Evolutionary conservation across 2,329 filamentous ascomycete genomes (phyloP).

Genomic region (Anisogramma anomala): DNA sequence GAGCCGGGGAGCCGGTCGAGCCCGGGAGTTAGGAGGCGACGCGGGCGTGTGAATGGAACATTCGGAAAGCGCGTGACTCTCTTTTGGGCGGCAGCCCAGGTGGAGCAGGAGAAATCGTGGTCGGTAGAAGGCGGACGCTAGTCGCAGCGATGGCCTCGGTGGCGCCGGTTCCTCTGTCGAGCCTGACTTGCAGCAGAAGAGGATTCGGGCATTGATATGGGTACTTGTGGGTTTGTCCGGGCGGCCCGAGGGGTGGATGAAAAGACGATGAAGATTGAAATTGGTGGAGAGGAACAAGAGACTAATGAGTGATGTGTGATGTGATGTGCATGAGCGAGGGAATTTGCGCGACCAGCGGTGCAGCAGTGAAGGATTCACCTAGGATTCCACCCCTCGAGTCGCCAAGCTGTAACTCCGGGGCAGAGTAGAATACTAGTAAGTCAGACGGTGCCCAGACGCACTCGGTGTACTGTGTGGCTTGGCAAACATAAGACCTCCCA

Average conservation of each 20-base stretch:
- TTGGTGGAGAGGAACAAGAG: neutral
- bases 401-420: conserved; percentile 11
- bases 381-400: too few relatives aligned
- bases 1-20: conserved; percentile 11
- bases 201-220: neutral
- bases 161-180: neutral
- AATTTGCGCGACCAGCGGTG: conserved; percentile 10
- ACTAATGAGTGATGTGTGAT: too few relatives aligned
- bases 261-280: too few relatives aligned
- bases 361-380: neutral
- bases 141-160: too few relatives aligned
- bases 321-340: too few relatives aligned
- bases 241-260: too few relatives aligned
- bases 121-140: neutral
- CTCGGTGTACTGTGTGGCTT: neutral
- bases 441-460: too few relatives aligned
- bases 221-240: too few relatives aligned
- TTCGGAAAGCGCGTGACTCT: conserved; percentile 10
- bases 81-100: conserved; percentile 8
- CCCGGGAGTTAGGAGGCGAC: conserved; percentile 9
- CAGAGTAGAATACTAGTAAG: conserved; percentile 14
- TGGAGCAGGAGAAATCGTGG: neutral
- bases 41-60: conserved; percentile 10
- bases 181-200: neutral
- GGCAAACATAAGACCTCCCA: neutral